phyloP scores from a whole-genome alignment of 2,329 filamentous ascomycete genomes.

The Penicillium griseofulvum region DNA sequence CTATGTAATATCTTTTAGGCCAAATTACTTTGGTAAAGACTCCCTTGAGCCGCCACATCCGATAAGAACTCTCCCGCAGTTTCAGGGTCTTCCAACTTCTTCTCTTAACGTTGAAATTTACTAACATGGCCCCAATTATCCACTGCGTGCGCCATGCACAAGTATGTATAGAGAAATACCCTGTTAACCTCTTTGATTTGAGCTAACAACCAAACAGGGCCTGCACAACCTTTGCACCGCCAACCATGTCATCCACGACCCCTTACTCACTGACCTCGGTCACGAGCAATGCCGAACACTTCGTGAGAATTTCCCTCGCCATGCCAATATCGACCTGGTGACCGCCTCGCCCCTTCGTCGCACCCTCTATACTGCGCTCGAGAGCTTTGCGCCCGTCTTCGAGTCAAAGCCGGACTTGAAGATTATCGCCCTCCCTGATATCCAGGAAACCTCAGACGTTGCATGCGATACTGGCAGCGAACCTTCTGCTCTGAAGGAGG shows the following conservation, averaged over 20 bases:
- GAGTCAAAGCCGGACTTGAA: slow-evolving; percentile 46
- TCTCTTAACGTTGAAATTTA: background rate
- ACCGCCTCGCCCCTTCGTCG: slow-evolving; percentile 77
- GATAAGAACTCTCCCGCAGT: slow-evolving; percentile 16
- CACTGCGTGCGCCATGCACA: slow-evolving; percentile 49
- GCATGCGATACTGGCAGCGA: slow-evolving; percentile 74
- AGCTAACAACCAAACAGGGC: slow-evolving; percentile 54
- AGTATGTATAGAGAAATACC: slow-evolving; percentile 28
- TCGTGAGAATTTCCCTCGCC: slow-evolving; percentile 61
- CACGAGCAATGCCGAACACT: slow-evolving; percentile 70
- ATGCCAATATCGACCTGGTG: slow-evolving; percentile 65
- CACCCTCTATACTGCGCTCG: slow-evolving; percentile 74
- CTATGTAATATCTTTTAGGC: background rate
- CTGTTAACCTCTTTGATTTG: background rate
- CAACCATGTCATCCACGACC: slow-evolving; percentile 74
- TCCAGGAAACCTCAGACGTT: slow-evolving; percentile 73
- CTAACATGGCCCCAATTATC: slow-evolving; percentile 42
- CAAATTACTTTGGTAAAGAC: background rate
- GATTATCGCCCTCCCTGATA: slow-evolving; percentile 66
- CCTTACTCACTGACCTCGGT: slow-evolving; percentile 72
- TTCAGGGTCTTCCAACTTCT: slow-evolving; percentile 1
- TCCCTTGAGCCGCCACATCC: no score
- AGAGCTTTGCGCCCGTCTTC: slow-evolving; percentile 62
- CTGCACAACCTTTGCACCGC: slow-evolving; percentile 72
- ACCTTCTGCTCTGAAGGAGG: slow-evolving; percentile 53